A percentile compares a stretch with the other conserved stretches of the same genome.
Evolutionary conservation across 805 yeast genomes (phyloP).

Genomic region (Middelhovenomyces tepae): DNA sequence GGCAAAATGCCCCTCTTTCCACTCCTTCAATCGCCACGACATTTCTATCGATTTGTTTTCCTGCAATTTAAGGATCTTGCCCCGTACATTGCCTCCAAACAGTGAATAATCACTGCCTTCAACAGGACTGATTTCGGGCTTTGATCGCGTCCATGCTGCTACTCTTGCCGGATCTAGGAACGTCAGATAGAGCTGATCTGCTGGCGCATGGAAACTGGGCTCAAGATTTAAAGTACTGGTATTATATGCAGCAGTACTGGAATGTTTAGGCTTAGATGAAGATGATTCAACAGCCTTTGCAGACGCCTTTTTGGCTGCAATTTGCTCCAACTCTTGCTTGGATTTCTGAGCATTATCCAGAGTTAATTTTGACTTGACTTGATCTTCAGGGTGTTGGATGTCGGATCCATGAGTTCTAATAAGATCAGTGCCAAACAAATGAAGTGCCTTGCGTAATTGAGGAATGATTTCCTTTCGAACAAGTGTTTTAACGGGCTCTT

Average conservation of each 20-base stretch:
- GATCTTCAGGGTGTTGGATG: slow-evolving; percentile 71
- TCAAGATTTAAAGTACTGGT: slow-evolving; percentile 72
- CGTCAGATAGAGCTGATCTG: slow-evolving; percentile 74
- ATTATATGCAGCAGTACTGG: slow-evolving; percentile 49
- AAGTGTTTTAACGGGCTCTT: slow-evolving; percentile 39
- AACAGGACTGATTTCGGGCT: slow-evolving; percentile 46
- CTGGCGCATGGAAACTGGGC: slow-evolving; percentile 73
- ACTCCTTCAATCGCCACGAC: slow-evolving; percentile 80
- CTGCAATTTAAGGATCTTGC: slow-evolving; percentile 55
- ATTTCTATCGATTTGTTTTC: slow-evolving; percentile 53
- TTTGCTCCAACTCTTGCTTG: slow-evolving; percentile 10
- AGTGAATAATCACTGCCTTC: slow-evolving; percentile 56
- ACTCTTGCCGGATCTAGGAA: slow-evolving; percentile 69
- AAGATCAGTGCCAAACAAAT: slow-evolving; percentile 68
- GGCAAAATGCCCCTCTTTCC: slow-evolving; percentile 84
- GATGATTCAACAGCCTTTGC: slow-evolving; percentile 15
- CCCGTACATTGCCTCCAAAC: slow-evolving; percentile 82
- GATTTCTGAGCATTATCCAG: slow-evolving; percentile 37
- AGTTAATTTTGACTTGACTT: slow-evolving; percentile 50
- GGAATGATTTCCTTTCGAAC: slow-evolving; percentile 59
- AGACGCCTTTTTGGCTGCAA: slow-evolving; percentile 6
- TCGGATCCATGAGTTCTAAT: slow-evolving; percentile 70
- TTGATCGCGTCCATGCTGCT: slow-evolving; percentile 84
- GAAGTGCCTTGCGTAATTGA: slow-evolving; percentile 49
- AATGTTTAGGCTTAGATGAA: not conserved